Base-by-base conservation (phyloP, 116 monocot genomes). In the Posidonia oceanica region DNA sequence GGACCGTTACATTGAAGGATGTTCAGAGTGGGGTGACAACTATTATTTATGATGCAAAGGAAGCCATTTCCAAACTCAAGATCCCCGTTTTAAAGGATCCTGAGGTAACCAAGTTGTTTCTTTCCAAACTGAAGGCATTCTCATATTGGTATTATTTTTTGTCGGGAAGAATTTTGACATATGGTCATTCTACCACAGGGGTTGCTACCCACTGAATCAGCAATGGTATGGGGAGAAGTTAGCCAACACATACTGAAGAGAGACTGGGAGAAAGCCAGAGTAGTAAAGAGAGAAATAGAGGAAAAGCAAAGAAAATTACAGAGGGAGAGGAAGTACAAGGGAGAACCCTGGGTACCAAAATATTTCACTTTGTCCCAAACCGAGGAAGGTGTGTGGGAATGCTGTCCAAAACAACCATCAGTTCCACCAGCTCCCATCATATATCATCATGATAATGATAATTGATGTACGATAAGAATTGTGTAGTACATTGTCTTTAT, bases 341-440 rank as follows among this genome's bases (percentile, higher is more conserved):
- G 76, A 22, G 80, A 85, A 52, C 54, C 69, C 3, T 91, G 97
- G 97, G 72, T 51, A 51, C 89, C 97, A 17, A 89, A 76, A 59
- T 78, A 89, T 68, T 97, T 97, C 79, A 82, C 53, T 8, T 4
- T 92, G 16, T 51, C 74, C 8, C 85, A 72, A 23, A 82, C 42
- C 55, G 89, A 97, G 70, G 85, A 87, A 3, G 79, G 85, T 21
- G 74, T 36, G 1, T 97, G 92, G 92, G 87, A 88, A 38, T 97
- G 97, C 68, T 79, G 68, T 71, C 97, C 97, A 17, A 63, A 83
- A 29, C 61, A 83, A 0, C 68, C 57, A 13, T 78, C 71, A 0
- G 89, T 97, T 4, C 80, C 80, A 36, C 82, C 85, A 54, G 92
- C 89, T 67, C 89, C 97, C 21, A 85, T 97, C 16, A 16, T 53